Evolutionary conservation across 805 yeast species (phyloP).

Genomic region (Debaryomyces prosopidis): DNA sequence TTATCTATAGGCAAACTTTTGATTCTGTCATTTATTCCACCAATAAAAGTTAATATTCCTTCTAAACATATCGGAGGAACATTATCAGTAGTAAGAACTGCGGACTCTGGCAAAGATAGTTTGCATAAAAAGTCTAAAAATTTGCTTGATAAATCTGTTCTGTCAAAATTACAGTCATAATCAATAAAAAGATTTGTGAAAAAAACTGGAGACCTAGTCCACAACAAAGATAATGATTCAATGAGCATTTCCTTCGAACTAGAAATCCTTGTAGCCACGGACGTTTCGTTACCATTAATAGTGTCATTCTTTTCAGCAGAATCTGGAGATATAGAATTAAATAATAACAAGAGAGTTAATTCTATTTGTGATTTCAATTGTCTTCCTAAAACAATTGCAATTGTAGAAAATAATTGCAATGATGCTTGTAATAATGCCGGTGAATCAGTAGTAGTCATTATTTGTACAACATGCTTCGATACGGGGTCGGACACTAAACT

Average conservation of each 20-base stretch:
- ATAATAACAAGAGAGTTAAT: constrained; percentile 61
- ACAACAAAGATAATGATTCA: constrained; percentile 78
- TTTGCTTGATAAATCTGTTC: constrained; percentile 71
- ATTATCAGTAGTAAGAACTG: constrained; percentile 71
- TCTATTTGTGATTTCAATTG: constrained; percentile 81
- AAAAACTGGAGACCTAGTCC: constrained; percentile 78
- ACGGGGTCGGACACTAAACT: constrained; percentile 73
- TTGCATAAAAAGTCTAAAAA: constrained; percentile 71
- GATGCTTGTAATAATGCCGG: constrained; percentile 73
- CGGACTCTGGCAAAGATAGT: constrained; percentile 83
- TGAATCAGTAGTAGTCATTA: constrained; percentile 73
- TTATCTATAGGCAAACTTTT: constrained; percentile 16
- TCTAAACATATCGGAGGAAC: constrained; percentile 95
- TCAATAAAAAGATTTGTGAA: constrained; percentile 76
- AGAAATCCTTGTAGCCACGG: constrained; percentile 31
- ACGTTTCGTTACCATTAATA: constrained; percentile 12
- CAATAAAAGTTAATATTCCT: constrained; percentile 72
- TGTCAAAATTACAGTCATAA: constrained; percentile 89
- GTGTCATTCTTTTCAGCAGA: constrained; percentile 19
- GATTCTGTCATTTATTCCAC: constrained; percentile 57
- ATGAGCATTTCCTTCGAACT: constrained; percentile 73
- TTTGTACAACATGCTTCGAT: constrained; percentile 81
- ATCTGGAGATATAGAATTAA: constrained; percentile 53
- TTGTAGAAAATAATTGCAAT: constrained; percentile 70
- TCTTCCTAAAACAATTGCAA: constrained; percentile 64